A percentile compares a stretch with the other conserved stretches of the same genome.
These are phyloP conservation scores for Henckelia pumila DNA, from an alignment of 257 asterid genomes.

Conservation along the genomic window DNA sequence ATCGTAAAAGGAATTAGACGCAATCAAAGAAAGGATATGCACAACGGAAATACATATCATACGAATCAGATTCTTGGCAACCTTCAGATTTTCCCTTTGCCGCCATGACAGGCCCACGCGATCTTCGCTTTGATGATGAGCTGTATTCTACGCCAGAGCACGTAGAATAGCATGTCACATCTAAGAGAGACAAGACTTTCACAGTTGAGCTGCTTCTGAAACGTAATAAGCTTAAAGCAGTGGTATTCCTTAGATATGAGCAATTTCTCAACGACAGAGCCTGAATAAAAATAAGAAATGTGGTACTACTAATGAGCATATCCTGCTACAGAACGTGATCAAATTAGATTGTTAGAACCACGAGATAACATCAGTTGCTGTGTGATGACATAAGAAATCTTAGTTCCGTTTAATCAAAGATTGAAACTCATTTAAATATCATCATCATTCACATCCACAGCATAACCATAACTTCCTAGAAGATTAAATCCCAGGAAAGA, in stretches of 20 bases:
- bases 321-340: constrained; percentile 20
- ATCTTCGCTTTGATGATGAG: constrained; percentile 57
- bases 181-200: constrained; percentile 45
- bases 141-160: constrained; percentile 41
- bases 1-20: constrained; percentile 17
- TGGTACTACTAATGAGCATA: constrained; percentile 27
- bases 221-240: constrained; percentile 48
- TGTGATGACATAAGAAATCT: constrained; percentile 10
- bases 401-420: not conserved
- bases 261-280: constrained; percentile 65
- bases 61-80: constrained; percentile 21
- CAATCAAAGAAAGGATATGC: constrained; percentile 18
- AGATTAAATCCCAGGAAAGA: constrained; percentile 6
- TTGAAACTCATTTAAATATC: constrained; percentile 5
- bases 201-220: constrained; percentile 60
- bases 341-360: constrained; percentile 10
- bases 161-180: constrained; percentile 47
- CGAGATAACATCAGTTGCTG: constrained; percentile 3
- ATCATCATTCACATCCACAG: constrained; percentile 3
- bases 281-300: constrained; percentile 47
- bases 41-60: constrained; percentile 10
- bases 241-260: constrained; percentile 58
- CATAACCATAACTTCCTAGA: not conserved
- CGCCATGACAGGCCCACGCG: constrained; percentile 79
- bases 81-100: constrained; percentile 77